Base-by-base conservation (phyloP, 768 basidiomycete genomes). In the Calocera cornea region DNA sequence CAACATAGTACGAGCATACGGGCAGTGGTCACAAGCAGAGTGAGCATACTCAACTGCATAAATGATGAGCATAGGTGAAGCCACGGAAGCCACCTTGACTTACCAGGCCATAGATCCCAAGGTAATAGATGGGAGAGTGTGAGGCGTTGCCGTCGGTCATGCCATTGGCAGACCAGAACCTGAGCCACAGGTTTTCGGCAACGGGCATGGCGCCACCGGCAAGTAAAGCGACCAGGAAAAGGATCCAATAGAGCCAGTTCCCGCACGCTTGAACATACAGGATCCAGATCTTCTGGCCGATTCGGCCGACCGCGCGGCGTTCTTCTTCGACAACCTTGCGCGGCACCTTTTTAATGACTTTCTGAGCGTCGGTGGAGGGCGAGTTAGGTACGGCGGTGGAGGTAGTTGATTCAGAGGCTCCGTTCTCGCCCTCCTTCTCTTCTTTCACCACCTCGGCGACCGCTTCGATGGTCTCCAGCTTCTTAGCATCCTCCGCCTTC, bases 281-380 rank as follows among this genome's bases (percentile, higher is more conserved):
- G 47, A 76, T 71, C 89, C 89, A 92, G 24, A 90, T 83, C 41
- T 84, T 83, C 67, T 80, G 77, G 63, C 82, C 77, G 65, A 92
- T 88, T 54, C 86, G 81, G 2, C 89, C 89, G 47, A 85, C 84
- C 0, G 87, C 88, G n/a, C 89, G 82, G 69, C 83, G 84, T 73
- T 77, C 72, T 75, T 81, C 90, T 72, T 95, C 92, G 5, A 95
- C 79, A 54, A 95, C 81, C 74, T 94, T 95, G 40, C 91, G 81
- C 0, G 92, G 88, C 0, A 80, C 73, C 72, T 86, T 89, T 74
- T 81, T 84, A 10, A 33, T 22, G 22, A 60, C 54, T 22, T 60
- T 60, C 54, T 60, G 14, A 19, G 10, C 31, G 27, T 60, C 54
- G 19, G 14, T 60, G 24, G 54, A 27, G 2, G 54, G 54, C 14